Evolutionary conservation across 805 yeast genomes (phyloP).

Genomic region (Wickerhamomyces tratensis): DNA sequence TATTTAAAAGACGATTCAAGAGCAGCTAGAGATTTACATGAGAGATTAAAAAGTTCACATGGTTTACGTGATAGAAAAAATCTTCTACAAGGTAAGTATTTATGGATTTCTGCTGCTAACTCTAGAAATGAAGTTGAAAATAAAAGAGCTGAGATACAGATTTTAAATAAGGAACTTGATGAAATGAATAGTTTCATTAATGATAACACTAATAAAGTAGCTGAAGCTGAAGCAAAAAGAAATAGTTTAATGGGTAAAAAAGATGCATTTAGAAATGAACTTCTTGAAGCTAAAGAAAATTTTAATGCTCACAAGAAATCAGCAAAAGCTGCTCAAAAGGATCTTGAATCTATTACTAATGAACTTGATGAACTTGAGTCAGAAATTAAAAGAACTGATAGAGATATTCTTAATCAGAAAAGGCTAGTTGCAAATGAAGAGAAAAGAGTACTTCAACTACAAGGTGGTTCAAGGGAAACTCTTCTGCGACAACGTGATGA

Average conservation of each 20-base stretch:
- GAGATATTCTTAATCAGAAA: constrained; percentile 11
- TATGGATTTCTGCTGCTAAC: constrained; percentile 34
- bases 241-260: neutral
- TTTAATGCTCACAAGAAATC: too few species aligned
- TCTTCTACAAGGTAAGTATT: constrained; percentile 34
- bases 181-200: too few species aligned
- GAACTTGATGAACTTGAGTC: constrained; percentile 10
- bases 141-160: too few species aligned
- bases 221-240: constrained; percentile 4
- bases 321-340: neutral
- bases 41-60: constrained; percentile 30
- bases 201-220: too few species aligned
- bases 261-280: neutral
- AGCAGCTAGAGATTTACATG: constrained; percentile 31
- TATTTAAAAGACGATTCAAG: constrained; percentile 29
- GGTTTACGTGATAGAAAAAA: constrained; percentile 28
- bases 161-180: too few species aligned
- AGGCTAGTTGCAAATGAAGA: constrained; percentile 13
- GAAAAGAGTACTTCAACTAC: constrained; percentile 19
- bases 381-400: constrained; percentile 9
- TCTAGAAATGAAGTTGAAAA: neutral
- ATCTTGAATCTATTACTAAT: constrained; percentile 10
- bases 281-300: too few species aligned
- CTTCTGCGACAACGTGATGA: constrained; percentile 6
- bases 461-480: constrained; percentile 15